Base-by-base conservation (phyloP, 83 land plant genomes). In the Thuja plicata region DNA sequence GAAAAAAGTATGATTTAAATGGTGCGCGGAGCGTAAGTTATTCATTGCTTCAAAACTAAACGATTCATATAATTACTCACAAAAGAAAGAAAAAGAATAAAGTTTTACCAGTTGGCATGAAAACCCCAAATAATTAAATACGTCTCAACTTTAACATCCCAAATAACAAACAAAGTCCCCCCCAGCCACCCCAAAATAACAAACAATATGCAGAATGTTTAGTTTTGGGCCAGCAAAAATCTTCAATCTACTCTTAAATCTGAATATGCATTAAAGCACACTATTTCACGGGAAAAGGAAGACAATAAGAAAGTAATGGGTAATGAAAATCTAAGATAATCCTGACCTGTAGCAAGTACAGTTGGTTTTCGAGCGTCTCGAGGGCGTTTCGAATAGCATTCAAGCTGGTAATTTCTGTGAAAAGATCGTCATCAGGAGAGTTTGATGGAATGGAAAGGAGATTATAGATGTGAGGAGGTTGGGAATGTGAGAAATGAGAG, bases 341-440 rank as follows among this genome's bases (percentile, higher is more conserved):
- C 84, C 90, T 86, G 62, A 92, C 94, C 38, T 93, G 93, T 79
- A 91, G 86, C 62, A 93, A 91, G 71, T 93, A 90, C 85, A 93
- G 93, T 84, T 93, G 94, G 46, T 93, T 91, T 76, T 93, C 94
- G 52, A 93, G 91, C 45, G 89, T 85, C 90, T 93, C 94, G 41
- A 93, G 92, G 37, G 94, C 94, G 48, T 90, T 82, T 8, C 94
- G 66, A 52, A 93, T 93, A 30, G 89, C 91, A 38, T 90, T 89
- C 41, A 93, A 74, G 71, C 93, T 91, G 90, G 85, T 91, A 15
- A 91, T 92, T 84, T 93, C 94, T 12, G 89, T 66, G 37, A 91
- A 76, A 8, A 86, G 86, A 54, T 32, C 46, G 13, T 87, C 90
- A 38, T 70, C 66, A 73, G 40, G 8, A 60, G 48, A 89, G 54